Evolutionary conservation across 2,329 filamentous ascomycete species (phyloP).

Genomic region (Penicillium sp.): DNA sequence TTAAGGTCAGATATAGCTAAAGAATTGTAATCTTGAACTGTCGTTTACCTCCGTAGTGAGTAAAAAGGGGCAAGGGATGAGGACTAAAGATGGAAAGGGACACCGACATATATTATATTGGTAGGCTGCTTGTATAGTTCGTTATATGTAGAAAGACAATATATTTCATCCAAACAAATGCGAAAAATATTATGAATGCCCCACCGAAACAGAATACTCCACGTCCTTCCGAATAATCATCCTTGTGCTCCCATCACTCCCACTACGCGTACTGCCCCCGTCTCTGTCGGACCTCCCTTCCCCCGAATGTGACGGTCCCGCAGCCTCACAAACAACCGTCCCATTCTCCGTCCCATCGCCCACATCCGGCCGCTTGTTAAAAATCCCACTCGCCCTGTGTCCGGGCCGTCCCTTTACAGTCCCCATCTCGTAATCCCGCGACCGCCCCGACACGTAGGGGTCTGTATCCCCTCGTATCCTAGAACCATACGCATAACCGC

Average conservation of each 20-base stretch:
- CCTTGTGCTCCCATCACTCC: not conserved
- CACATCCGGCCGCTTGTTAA: not conserved
- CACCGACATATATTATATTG: not conserved
- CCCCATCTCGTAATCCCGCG: not conserved
- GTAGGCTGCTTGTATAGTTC: no score
- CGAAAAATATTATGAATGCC: no score
- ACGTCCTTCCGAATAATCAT: constrained; percentile 1
- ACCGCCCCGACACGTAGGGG: not conserved
- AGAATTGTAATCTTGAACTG: not conserved
- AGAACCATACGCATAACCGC: not conserved
- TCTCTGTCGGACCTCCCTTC: not conserved
- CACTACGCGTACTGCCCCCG: not conserved
- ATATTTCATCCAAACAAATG: not conserved
- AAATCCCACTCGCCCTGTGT: not conserved
- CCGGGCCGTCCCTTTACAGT: not conserved
- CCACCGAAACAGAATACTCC: not conserved
- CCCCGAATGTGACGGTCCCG: not conserved
- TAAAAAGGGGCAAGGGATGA: no score
- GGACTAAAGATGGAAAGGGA: no score
- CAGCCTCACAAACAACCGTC: not conserved
- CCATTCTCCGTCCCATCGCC: not conserved
- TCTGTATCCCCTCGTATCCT: not conserved
- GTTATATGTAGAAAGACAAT: not conserved
- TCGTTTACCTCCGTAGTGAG: not conserved
- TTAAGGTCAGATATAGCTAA: not conserved